A percentile compares a stretch with the other conserved stretches of the same genome.
These are phyloP conservation scores for Verticillium nonalfalfae DNA, from an alignment of 2,329 filamentous ascomycete species.

Conservation along the genomic window DNA sequence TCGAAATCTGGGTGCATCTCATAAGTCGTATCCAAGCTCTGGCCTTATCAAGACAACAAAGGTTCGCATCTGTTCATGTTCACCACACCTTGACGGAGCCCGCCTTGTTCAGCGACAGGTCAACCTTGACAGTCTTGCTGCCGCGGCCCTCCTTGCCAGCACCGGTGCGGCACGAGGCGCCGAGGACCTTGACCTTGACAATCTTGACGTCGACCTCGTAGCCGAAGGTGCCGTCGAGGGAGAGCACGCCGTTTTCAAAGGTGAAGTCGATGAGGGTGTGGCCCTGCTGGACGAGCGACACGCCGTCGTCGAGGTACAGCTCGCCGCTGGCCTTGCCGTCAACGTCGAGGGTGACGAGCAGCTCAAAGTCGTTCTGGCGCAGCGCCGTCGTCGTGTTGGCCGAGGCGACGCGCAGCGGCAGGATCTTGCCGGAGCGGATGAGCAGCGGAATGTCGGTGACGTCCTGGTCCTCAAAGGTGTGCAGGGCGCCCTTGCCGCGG, in stretches of 20 bases:
- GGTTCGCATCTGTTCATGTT: neutral
- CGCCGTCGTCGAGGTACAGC: constrained; percentile 71
- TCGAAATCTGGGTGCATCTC: too few relatives aligned
- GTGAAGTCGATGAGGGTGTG: constrained; percentile 54
- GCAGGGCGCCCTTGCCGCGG: constrained; percentile 21
- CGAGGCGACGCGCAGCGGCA: constrained; percentile 59
- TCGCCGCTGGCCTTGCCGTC: constrained; percentile 51
- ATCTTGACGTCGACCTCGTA: constrained; percentile 39
- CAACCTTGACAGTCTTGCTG: constrained; percentile 13
- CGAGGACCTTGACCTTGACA: constrained; percentile 44
- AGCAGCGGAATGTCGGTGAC: constrained; percentile 56
- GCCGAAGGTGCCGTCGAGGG: constrained; percentile 44
- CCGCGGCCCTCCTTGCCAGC: constrained; percentile 3
- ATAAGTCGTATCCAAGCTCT: too few relatives aligned
- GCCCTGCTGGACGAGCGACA: constrained; percentile 19
- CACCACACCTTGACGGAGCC: constrained; percentile 4
- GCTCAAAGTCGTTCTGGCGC: constrained; percentile 58
- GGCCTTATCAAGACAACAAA: too few relatives aligned
- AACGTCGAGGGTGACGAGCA: constrained; percentile 55
- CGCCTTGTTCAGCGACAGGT: constrained; percentile 15
- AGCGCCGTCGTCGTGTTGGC: constrained; percentile 60
- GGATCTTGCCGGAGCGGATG: constrained; percentile 59
- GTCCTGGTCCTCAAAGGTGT: constrained; percentile 17
- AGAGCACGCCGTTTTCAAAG: constrained; percentile 48
- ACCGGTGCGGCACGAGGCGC: constrained; percentile 13